Percentiles rank a stretch among this genome's conserved stretches.
Evolutionary conservation across 192 early-diverging fungal species (phyloP).

Genomic region (Jimgerdemannia flammicorona): DNA sequence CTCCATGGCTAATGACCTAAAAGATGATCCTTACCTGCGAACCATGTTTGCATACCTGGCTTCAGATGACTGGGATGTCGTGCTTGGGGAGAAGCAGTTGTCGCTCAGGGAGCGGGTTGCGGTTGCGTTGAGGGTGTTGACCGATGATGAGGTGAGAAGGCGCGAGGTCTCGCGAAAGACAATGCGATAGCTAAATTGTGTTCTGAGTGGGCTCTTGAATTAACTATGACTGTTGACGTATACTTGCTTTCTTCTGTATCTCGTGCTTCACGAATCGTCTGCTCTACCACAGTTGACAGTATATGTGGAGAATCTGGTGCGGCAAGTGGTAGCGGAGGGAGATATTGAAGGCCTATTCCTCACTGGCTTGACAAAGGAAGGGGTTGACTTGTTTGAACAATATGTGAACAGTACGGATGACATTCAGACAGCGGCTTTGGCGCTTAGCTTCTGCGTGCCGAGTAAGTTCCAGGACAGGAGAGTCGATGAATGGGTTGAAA

Average conservation of each 20-base stretch:
- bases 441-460: constrained; percentile 60
- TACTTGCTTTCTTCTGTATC: constrained; percentile 7
- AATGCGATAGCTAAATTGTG: not conserved
- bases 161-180: not conserved
- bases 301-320: constrained; percentile 56
- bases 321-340: constrained; percentile 55
- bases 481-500: constrained; percentile 71
- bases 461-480: constrained; percentile 53
- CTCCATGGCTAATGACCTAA: constrained; percentile 52
- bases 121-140: constrained; percentile 81
- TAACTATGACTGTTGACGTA: not conserved
- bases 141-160: constrained; percentile 65
- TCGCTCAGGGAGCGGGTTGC: constrained; percentile 76
- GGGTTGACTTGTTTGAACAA: constrained; percentile 69
- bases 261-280: not conserved
- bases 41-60: constrained; percentile 88
- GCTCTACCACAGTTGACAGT: constrained; percentile 44
- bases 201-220: not conserved
- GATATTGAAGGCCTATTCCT: constrained; percentile 79
- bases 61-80: constrained; percentile 75
- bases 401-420: constrained; percentile 87
- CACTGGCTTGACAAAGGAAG: constrained; percentile 70
- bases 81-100: constrained; percentile 68
- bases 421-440: constrained; percentile 82
- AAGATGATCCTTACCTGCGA: constrained; percentile 69